Evolutionary conservation across 208 protist species (phyloP), one percentile per base, ranked within the genome.

Genomic region (Endotrypanum monterogeii): DNA sequence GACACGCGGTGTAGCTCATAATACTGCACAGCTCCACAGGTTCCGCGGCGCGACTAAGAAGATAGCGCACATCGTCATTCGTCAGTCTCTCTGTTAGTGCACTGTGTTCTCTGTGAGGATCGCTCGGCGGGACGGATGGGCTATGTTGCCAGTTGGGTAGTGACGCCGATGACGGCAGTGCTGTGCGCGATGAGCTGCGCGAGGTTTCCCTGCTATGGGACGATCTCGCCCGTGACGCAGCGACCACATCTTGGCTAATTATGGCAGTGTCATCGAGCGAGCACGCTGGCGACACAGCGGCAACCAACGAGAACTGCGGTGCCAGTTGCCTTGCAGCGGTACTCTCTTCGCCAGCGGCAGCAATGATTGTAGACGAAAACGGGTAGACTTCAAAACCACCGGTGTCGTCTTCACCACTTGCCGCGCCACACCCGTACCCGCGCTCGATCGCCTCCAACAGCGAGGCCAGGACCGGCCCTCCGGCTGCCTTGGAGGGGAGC

Each of bases 221-320:
- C 37, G 72, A 63, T 60, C 80, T 78, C 44, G 73, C 76, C 4
- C 74, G 57, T 32, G 75, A 83, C 7, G 83, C 79, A 14, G 88
- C 82, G 52, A 93, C 84, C n/a, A 90, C 86, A 39, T 84, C 83
- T 35, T 92, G 81, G 32, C 90, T 85, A 61, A 95, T 89, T n/a
- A 76, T 66, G 18, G 77, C 83, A 23, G 81, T 84, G 52, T 87
- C 78, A 16, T 37, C 80, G 18, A 89, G 69, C 1, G 83, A 86
- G 30, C 81, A 68, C 11, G 77, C 41, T 1, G 84, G 83, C 4
- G 76, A 76, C 28, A 90, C 81, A 11, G 77, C 67, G 7, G 78
- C 82, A n/a, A 92, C 73, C 14, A 95, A 25, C n/a, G 84, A 32
- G 67, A 93, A 91, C 48, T 67, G 76, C 18, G 78, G 86, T 0